Evolutionary conservation across 1,284 basidiomycete species (phyloP).

Genomic region (Leccinum huronense): DNA sequence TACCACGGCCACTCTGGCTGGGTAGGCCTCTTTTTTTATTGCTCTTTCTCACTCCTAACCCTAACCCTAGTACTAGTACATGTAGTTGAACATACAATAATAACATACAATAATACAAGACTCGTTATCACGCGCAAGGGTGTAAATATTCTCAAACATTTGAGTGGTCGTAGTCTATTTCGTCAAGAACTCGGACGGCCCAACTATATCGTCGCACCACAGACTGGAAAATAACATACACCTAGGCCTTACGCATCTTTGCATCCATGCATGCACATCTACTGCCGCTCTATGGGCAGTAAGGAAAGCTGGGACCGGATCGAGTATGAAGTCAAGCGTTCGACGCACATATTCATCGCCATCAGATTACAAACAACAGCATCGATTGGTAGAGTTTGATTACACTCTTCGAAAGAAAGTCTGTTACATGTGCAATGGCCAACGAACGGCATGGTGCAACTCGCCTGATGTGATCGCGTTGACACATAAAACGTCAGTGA

Average conservation of each 20-base stretch:
- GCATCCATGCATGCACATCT: background rate
- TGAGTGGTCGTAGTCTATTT: background rate
- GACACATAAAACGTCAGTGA: conserved; percentile 11
- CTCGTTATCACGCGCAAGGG: no score
- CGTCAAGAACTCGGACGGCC: no score
- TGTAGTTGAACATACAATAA: no score
- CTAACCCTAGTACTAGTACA: conserved; percentile 23
- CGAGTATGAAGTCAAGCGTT: background rate
- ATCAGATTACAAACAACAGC: conserved; percentile 8
- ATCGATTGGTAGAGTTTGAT: background rate
- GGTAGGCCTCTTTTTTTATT: conserved; percentile 34
- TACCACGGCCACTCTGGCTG: conserved; percentile 39
- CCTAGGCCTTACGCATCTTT: background rate
- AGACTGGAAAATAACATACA: background rate
- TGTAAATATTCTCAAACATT: background rate
- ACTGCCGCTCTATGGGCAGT: background rate
- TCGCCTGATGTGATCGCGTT: conserved; percentile 11
- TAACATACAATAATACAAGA: no score
- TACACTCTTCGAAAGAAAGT: conserved; percentile 5
- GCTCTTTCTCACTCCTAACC: conserved; percentile 20
- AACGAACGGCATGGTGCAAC: background rate
- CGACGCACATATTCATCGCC: background rate
- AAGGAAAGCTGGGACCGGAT: background rate
- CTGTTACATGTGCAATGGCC: background rate
- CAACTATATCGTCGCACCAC: no score